Base-by-base conservation (phyloP, 2,329 filamentous ascomycete species). In the Nemania sp. region DNA sequence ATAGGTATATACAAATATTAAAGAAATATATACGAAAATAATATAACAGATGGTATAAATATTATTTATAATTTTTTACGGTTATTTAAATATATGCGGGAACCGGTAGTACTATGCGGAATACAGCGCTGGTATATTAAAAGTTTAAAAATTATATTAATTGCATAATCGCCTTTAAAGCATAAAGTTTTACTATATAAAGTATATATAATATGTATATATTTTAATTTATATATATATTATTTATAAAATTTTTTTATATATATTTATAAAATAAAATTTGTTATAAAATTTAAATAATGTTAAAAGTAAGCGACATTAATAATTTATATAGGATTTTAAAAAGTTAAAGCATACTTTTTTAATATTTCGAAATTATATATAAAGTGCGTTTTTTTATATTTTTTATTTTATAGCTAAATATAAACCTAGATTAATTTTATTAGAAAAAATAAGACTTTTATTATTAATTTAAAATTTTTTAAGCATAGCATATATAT, bases 291-390 rank as follows among this genome's bases (percentile, higher is more conserved):
- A 47, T 11, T 32, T 10, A 17, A n/a, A n/a, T 17, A 32, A 13
- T 34, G 11, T 17, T 17, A 47, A 47, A 47, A 47, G 17, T n/a
- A 5, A 34, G n/a, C 1, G 34, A 6, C 17, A 32, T 17, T 32
- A 25, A 46, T 25, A 29, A 46, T 47, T 47, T 47, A 47, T 47
- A 47, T 47, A 47, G 9, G 34, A 47, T 47, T 47, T 47, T 47
- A 47, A 17, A 47, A 34, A 17, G 17, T 47, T 47, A 17, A 47
- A 29, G 25, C 25, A 4, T 29, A 29, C 7, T 7, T 29, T 29
- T 29, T 29, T 29, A 29, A 7, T 29, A 4, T 29, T 29, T 29
- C 7, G 7, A 47, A 47, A 47, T 47, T 34, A 11, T 11, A 17
- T 17, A 47, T n/a, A 47, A 47, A 47, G n/a, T 47, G 3, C 3